Base-by-base conservation (phyloP, 768 basidiomycete species). In the Cystofilobasidium capitatum region DNA sequence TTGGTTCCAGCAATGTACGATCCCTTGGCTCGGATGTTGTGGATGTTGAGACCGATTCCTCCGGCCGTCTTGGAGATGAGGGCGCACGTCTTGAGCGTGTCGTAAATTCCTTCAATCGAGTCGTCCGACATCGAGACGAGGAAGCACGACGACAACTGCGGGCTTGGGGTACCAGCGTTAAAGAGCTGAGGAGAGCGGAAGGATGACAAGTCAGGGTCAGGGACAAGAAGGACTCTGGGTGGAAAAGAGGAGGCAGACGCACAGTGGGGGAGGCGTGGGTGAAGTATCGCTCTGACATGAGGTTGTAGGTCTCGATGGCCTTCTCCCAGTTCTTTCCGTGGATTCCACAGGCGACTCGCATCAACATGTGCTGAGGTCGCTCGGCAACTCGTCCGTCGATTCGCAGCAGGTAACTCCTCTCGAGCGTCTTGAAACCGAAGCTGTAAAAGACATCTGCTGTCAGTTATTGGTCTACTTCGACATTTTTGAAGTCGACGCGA, bases 41-140 rank as follows among this genome's bases (percentile, higher is more conserved):
- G 92, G 71, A 99, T 96, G 78, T 82, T 90, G 70, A 99, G 79
- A 61, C 96, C 96, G 76, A 98, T 97, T 62, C 96, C 96, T 73
- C 96, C 96, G 31, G 96, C 96, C 55, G 92, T 96, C 82, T 99
- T 98, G 75, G 91, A 94, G 77, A 99, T 99, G 88, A 97, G 89
- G 5, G 96, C 96, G 75, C 96, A 98, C 70, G 84, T 89, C 82
- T 97, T 98, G 72, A 99, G 82, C 0, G 96, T 98, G 73, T 98
- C 94, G 77, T 98, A 99, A 78, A 99, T 98, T 24, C 96, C 96
- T 72, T 99, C 96, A 67, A 98, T 98, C 4, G 91, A 94, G 77
- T 98, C 96, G 24, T 97, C 92, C 78, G 92, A 91, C 96, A 98
- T 98, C 75, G 86, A 87, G 58, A 99, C 87, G 65, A 99, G 85